Evolutionary conservation across 2,329 filamentous ascomycete species (phyloP).

Genomic region (Botryotinia globosa): DNA sequence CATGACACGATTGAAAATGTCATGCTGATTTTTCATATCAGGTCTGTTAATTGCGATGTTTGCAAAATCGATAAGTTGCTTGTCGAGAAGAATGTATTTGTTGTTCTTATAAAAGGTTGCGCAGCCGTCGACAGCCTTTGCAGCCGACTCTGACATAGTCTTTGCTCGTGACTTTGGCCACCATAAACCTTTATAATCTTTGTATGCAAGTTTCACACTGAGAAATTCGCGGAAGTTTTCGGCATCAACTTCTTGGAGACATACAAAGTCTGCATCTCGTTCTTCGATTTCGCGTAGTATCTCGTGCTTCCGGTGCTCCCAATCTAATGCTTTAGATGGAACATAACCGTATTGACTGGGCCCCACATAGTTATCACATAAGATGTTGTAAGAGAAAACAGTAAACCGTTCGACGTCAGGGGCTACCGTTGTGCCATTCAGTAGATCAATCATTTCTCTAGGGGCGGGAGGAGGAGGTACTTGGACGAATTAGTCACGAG

Average conservation of each 20-base stretch:
- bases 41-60: constrained; percentile 89
- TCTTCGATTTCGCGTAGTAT: constrained; percentile 80
- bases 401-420: constrained; percentile 68
- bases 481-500: constrained; percentile 40
- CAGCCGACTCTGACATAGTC: constrained; percentile 88
- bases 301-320: constrained; percentile 80
- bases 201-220: constrained; percentile 76
- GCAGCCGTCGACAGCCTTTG: constrained; percentile 88
- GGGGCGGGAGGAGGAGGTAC: constrained; percentile 74
- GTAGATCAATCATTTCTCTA: constrained; percentile 76
- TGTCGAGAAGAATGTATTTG: constrained; percentile 92
- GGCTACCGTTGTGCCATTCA: constrained; percentile 55
- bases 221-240: constrained; percentile 92
- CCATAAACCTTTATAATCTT: constrained; percentile 91
- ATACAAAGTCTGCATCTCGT: constrained; percentile 83
- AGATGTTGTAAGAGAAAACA: constrained; percentile 90
- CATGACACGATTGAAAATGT: constrained; percentile 98
- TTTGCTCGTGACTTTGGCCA: constrained; percentile 87
- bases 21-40: constrained; percentile 95
- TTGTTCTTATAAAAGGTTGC: constrained; percentile 94
- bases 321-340: constrained; percentile 73
- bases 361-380: constrained; percentile 92
- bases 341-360: constrained; percentile 85
- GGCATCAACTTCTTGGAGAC: constrained; percentile 88
- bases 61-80: constrained; percentile 89